Conservation (phyloP, 2,329 filamentous ascomycete species). For the Paecilomyces fulvus region DNA sequence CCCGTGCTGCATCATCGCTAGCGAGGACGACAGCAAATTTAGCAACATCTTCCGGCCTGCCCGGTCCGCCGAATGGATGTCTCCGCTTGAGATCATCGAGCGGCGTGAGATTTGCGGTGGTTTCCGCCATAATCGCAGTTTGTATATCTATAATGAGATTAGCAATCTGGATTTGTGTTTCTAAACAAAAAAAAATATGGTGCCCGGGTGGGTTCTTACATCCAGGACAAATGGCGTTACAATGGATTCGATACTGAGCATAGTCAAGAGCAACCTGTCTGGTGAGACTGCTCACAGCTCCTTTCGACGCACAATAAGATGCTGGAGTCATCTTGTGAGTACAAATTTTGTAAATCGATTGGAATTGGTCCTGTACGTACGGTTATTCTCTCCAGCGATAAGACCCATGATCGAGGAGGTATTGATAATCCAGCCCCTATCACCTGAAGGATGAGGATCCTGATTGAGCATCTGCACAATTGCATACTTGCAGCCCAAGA, state of each 20-base stretch:
- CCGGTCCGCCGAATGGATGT: constrained; percentile 22
- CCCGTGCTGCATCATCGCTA: background rate
- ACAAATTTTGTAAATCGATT: background rate
- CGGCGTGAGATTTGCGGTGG: constrained; percentile 9
- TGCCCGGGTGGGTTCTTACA: constrained; percentile 40
- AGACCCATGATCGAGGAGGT: constrained; percentile 23
- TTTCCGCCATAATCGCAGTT: constrained; percentile 5
- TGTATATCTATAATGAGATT: constrained; percentile 2
- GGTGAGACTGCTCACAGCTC: constrained; percentile 44
- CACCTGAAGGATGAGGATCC: constrained; percentile 22
- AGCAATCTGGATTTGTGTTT: constrained; percentile 17
- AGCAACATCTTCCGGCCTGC: constrained; percentile 12
- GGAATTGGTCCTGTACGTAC: background rate
- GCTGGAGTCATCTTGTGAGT: constrained; percentile 4
- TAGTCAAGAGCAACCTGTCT: constrained; percentile 43
- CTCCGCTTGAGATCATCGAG: constrained; percentile 11
- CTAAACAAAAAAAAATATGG: constrained; percentile 46
- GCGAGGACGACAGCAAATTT: background rate
- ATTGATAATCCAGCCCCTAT: constrained; percentile 30
- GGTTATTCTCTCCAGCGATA: constrained; percentile 12
- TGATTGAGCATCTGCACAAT: constrained; percentile 33
- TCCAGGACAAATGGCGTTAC: background rate
- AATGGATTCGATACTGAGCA: constrained; percentile 35
- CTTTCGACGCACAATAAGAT: constrained; percentile 43
- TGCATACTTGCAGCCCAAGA: constrained; percentile 35